Base-by-base conservation (phyloP, 176 grass and related monocot species). In the Carex myosuroides region DNA sequence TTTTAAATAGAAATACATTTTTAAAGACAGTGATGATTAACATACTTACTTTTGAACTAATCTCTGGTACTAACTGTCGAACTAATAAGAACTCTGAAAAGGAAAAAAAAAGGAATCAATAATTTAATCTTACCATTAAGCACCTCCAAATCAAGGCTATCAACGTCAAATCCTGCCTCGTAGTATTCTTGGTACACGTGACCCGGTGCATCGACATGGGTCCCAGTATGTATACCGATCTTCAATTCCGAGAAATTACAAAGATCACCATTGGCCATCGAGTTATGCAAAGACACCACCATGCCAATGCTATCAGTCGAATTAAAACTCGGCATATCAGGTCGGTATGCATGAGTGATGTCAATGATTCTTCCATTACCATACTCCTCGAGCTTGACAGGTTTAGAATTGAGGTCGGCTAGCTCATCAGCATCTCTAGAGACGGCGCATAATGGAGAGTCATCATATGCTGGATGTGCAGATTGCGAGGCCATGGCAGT, bases 181-280 rank as follows among this genome's bases (percentile, higher is more conserved):
- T 62, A 84, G 53, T 83, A 89, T 13, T 83, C 79, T 50, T 85
- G 88, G 79, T 83, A 89, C n/a, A 89, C 20, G 39, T 89, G 84
- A 20, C 88, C 63, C 1, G 88, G 88, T 66, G 84, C 84, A 32
- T 89, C 79, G 69, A 89, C 84, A 60, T 89, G 88, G 79, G 88
- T 89, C 20, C 84, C 88, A 53, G 60, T 64, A 85, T 89, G 88
- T 6, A 60, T 58, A 35, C 13, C 2, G n/a, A 90, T 72, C 73
- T 72, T 79, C 84, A 91, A 30, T 84, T 88, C 87, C 3, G 87
- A 88, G 8, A 67, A 29, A 56, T 91, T 86, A 65, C 80, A 84
- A 68, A 86, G 17, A 88, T 52, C 37, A 39, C 90, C 87, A 48
- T 91, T 88, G 17, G 67, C 72, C 87, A 89, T 92, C 8, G 81